Evolutionary conservation across 371 early-diverging fungal genomes (phyloP), one percentile per base, ranked within the genome.

Genomic region (Phascolomyces articulosus): DNA sequence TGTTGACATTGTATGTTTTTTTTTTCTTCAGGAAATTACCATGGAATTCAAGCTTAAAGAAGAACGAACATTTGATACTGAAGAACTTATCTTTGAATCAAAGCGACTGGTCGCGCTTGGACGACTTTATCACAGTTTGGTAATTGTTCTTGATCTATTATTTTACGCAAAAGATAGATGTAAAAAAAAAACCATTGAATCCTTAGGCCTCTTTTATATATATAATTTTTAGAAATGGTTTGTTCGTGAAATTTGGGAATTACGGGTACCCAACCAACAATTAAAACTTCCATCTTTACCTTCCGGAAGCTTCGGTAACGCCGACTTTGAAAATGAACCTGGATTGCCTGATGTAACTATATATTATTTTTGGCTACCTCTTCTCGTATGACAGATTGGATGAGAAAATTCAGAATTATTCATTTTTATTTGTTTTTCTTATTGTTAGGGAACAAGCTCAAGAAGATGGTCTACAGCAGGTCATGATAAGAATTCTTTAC

Each of bases 61-160:
- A 6, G 93, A 93, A 63, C 77, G 94, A 9, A 87, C 89, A 1
- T 78, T 97, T 28, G 87, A 91, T 57, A 66, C 89, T 11, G 85
- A 85, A 57, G 96, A 97, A 66, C 81, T 97, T 4, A 84, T 97
- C 9, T 90, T 95, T 63, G 97, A 97, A 55, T 73, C 77, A 18
- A 91, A 91, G 60, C 92, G 87, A 51, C 67, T 96, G 34, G 83
- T 88, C 59, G 76, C 86, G 7, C 61, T 95, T 9, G 95, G 94
- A 1, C 82, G 87, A 67, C 74, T 95, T 60, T 92, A 94, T 65
- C 92, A 92, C 62, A 93, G 92, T 29, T 74, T 94, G 70, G 94
- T 93, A 73, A 72, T 83, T 68, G 56, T 40, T 20, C 11, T 6
- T 0, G 2, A 11, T 34, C 34, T 34, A 0, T 11, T 34, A 34